These are phyloP conservation scores for Salix koriyanagi DNA, from an alignment of 345 rosid genomes.

Conservation along the genomic window DNA sequence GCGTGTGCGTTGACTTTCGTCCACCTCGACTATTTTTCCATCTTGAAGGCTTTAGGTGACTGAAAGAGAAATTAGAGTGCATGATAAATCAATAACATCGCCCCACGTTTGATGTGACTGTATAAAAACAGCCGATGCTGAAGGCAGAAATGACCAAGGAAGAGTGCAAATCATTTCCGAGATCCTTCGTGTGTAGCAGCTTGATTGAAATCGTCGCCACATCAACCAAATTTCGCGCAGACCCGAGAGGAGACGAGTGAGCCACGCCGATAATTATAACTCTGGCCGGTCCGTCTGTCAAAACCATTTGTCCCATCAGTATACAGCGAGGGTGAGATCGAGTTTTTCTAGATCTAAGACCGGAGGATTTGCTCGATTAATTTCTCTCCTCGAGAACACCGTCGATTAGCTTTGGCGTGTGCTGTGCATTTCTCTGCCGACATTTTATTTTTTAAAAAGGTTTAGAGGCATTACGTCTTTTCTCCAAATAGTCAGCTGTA, in stretches of 20 bases:
- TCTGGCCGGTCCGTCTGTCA: neutral
- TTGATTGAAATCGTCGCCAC: neutral
- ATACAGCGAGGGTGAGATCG: neutral
- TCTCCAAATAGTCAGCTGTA: too few relatives aligned
- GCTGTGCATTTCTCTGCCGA: neutral
- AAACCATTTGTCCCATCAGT: neutral
- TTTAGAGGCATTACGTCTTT: neutral
- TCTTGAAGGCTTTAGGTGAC: too few relatives aligned
- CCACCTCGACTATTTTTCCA: too few relatives aligned
- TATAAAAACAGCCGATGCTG: neutral
- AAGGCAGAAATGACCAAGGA: neutral
- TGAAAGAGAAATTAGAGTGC: neutral
- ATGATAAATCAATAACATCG: neutral
- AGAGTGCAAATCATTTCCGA: neutral
- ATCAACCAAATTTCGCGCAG: neutral
- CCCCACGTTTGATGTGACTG: neutral
- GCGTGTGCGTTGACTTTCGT: too few relatives aligned
- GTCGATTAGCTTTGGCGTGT: neutral
- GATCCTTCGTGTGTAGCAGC: neutral
- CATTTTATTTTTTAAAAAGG: neutral
- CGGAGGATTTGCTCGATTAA: neutral
- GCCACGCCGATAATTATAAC: neutral
- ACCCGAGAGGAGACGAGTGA: too few relatives aligned
- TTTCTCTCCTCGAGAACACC: neutral
- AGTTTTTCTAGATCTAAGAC: neutral